Evolutionary conservation across 2,329 filamentous ascomycete genomes (phyloP).

Genomic region (Anthostomella pinea): DNA sequence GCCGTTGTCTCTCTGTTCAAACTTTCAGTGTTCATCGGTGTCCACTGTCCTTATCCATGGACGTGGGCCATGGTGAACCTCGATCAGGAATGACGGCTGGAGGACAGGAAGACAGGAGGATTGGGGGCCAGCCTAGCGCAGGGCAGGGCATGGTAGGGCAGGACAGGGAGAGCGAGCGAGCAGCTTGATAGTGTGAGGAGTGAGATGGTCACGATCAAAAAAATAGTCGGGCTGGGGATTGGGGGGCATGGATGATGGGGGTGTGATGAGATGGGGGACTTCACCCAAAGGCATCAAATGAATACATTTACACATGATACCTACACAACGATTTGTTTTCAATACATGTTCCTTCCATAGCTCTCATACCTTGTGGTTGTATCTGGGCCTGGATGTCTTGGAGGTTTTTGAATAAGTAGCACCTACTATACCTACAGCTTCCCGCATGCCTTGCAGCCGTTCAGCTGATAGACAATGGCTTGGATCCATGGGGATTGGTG

Average conservation of each 20-base stretch:
- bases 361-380: no score
- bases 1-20: no score
- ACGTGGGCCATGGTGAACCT: slow-evolving; percentile 1
- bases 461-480: neutral
- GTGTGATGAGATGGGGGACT: no score
- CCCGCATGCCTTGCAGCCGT: neutral
- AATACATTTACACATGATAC: no score
- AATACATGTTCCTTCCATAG: no score
- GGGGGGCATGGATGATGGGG: no score
- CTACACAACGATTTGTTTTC: no score
- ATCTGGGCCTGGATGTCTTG: no score
- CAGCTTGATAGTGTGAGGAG: neutral
- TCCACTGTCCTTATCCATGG: neutral
- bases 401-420: no score
- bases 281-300: no score
- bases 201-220: no score
- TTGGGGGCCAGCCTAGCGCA: slow-evolving; percentile 7
- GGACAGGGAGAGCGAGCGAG: slow-evolving; percentile 6
- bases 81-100: neutral
- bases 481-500: neutral
- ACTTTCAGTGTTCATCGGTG: neutral
- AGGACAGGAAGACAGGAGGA: no score
- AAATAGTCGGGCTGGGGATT: neutral
- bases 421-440: neutral
- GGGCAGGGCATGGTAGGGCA: slow-evolving; percentile 9